Conservation (phyloP, 768 basidiomycete genomes). For the Gyrodon lividus region DNA sequence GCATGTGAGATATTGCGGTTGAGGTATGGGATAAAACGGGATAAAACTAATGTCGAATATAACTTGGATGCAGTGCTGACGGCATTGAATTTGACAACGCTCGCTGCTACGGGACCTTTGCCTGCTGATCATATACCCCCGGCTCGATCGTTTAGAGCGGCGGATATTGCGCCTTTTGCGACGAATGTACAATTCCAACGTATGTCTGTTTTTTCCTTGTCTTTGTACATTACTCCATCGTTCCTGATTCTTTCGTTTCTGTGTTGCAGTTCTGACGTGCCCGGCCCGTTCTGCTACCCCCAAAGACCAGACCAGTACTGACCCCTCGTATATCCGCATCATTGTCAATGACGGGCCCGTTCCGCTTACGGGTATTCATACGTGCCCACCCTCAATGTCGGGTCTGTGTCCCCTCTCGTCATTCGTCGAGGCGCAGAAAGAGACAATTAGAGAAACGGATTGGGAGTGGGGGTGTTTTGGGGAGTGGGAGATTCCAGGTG, state of each 20-base stretch:
- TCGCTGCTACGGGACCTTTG: slow-evolving; percentile 72
- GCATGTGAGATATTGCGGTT: background rate
- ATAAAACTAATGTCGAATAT: background rate
- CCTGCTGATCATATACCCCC: slow-evolving; percentile 69
- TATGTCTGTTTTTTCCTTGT: slow-evolving; percentile 35
- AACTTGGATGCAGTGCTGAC: slow-evolving; percentile 58
- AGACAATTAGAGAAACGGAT: slow-evolving; percentile 62
- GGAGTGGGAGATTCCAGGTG: slow-evolving; percentile 70
- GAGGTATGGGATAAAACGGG: background rate
- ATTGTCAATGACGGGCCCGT: slow-evolving; percentile 88
- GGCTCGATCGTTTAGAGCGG: slow-evolving; percentile 65
- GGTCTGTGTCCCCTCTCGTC: slow-evolving; percentile 75
- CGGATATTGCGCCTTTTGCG: slow-evolving; percentile 82
- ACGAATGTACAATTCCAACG: slow-evolving; percentile 90
- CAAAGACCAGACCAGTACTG: slow-evolving; percentile 33
- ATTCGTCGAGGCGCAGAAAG: slow-evolving; percentile 69
- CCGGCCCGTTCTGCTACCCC: slow-evolving; percentile 5
- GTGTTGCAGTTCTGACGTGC: slow-evolving; percentile 60
- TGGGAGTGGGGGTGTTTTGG: slow-evolving; percentile 77
- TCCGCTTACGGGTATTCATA: slow-evolving; percentile 73
- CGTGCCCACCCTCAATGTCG: slow-evolving; percentile 56
- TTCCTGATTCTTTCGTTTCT: background rate
- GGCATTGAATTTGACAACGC: slow-evolving; percentile 76
- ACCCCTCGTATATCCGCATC: slow-evolving; percentile 63
- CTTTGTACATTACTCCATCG: background rate